These are phyloP conservation scores for Globisporangium echinulatum DNA, from an alignment of 352 stramenopile species.

Conservation along the genomic window DNA sequence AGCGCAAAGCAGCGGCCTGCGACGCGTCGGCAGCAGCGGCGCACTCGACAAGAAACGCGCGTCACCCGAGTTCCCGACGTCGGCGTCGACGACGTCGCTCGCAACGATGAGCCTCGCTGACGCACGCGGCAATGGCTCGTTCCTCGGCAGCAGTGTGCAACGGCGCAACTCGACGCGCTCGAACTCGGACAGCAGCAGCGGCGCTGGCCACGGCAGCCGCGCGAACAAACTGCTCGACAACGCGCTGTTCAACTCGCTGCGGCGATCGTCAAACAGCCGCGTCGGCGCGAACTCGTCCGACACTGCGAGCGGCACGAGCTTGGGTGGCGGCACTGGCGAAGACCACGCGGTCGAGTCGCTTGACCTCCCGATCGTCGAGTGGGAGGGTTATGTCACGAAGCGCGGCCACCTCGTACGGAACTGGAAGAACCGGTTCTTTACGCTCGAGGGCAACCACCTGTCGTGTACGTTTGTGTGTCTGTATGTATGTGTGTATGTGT, in stretches of 20 bases:
- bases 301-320: background rate
- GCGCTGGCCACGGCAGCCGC: conserved; percentile 26
- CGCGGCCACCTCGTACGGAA: conserved; percentile 81
- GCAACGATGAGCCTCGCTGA: conserved; percentile 28
- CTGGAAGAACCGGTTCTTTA: conserved; percentile 88
- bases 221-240: conserved; percentile 35
- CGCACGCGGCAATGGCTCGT: conserved; percentile 12
- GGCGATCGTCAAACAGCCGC: conserved; percentile 35
- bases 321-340: conserved; percentile 16
- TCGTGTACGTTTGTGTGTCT: conserved; percentile 41
- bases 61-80: conserved; percentile 29
- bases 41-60: conserved; percentile 41
- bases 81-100: conserved; percentile 50
- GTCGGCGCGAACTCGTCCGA: conserved; percentile 14
- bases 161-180: conserved; percentile 23
- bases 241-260: conserved; percentile 50
- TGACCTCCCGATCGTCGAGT: conserved; percentile 82
- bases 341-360: conserved; percentile 71
- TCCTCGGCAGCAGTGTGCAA: conserved; percentile 4
- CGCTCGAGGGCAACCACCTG: conserved; percentile 77
- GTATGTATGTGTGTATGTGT: too few relatives aligned
- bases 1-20: conserved; percentile 24
- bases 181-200: conserved; percentile 39
- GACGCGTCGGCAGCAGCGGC: conserved; percentile 64
- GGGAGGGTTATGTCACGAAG: conserved; percentile 90